These are phyloP conservation scores for Rossbeevera mucosa DNA, from an alignment of 768 basidiomycete genomes.

Conservation along the genomic window DNA sequence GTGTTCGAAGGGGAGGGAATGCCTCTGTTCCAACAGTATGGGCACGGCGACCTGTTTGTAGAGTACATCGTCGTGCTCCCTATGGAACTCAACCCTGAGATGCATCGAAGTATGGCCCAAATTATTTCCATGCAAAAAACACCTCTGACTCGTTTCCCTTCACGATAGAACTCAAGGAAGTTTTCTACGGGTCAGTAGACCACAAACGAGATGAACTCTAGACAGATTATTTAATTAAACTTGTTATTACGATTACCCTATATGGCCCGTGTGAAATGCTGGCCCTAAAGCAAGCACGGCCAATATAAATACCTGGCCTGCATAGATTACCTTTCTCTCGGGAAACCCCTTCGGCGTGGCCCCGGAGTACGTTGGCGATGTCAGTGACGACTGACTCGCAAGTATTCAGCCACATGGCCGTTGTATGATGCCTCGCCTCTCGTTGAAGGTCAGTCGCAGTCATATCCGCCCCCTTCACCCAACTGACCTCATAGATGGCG, in stretches of 20 bases:
- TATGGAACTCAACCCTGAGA: slow-evolving; percentile 57
- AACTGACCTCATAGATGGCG: background rate
- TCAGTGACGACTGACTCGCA: slow-evolving; percentile 1
- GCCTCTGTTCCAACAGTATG: slow-evolving; percentile 57
- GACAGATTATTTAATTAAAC: slow-evolving; percentile 1
- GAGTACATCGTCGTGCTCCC: slow-evolving; percentile 95
- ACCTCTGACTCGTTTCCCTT: slow-evolving; percentile 10
- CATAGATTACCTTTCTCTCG: background rate
- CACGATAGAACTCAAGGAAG: slow-evolving; percentile 49
- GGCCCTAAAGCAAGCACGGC: slow-evolving; percentile 24
- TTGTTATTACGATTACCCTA: slow-evolving; percentile 3
- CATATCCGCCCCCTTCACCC: background rate
- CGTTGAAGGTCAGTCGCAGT: background rate
- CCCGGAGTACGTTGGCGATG: background rate
- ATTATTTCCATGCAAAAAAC: background rate
- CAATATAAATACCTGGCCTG: slow-evolving; percentile 9
- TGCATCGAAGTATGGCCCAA: slow-evolving; percentile 65
- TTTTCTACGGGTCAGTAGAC: slow-evolving; percentile 41
- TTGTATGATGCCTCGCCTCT: slow-evolving; percentile 13
- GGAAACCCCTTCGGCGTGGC: slow-evolving; percentile 34
- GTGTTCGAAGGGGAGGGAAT: slow-evolving; percentile 86
- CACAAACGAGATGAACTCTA: slow-evolving; percentile 40
- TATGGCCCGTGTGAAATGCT: slow-evolving; percentile 23
- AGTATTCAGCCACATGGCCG: slow-evolving; percentile 12
- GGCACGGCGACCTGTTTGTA: slow-evolving; percentile 80